Base-by-base conservation (phyloP, 495 filamentous ascomycete species). In the Penicillium odoratum region DNA sequence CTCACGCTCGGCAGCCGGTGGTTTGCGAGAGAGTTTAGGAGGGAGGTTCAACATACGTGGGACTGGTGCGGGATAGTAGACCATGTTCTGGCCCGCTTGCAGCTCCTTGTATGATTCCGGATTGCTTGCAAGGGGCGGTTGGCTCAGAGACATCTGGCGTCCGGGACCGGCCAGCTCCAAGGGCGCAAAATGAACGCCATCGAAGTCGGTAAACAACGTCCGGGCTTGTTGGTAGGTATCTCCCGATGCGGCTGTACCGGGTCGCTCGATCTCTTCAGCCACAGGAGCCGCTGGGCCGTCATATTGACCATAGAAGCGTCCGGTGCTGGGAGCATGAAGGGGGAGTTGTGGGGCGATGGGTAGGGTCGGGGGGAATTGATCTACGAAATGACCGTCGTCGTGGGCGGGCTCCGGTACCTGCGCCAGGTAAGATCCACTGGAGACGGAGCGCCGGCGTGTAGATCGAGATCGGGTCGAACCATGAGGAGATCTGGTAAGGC, bases 41-140 rank as follows among this genome's bases (percentile, higher is more conserved):
- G 94, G 94, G 4, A 98, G 79, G 63, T 97, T 97, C 29, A 98
- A 79, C 83, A 94, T 92, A 65, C 87, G 87, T 1, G 94, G 94
- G 0, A 98, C 93, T 11, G 91, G 94, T 4, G 94, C 94, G 13
- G 94, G 94, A 68, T 98, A 98, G 69, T 86, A 98, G 8, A 97
- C 83, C 89, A 98, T 93, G 51, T 87, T 78, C 57, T 93, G 84
- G 4, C 81, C 85, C 3, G 82, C 82, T 29, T 77, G 77, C 9
- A 87, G 86, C 60, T 89, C 80, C 50, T 86, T 74, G 65, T 85
- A 88, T 21, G 84, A 80, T 59, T 82, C 74, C 21, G 86, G 81
- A 52, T 82, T 76, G 51, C 70, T 77, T 8, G 68, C 81, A 60
- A 74, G 73, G 30, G 69, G 77, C 54, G 78, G 71, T 48, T 70